Conservation (phyloP, 441 rosid species). For the Croton laevigatus region DNA sequence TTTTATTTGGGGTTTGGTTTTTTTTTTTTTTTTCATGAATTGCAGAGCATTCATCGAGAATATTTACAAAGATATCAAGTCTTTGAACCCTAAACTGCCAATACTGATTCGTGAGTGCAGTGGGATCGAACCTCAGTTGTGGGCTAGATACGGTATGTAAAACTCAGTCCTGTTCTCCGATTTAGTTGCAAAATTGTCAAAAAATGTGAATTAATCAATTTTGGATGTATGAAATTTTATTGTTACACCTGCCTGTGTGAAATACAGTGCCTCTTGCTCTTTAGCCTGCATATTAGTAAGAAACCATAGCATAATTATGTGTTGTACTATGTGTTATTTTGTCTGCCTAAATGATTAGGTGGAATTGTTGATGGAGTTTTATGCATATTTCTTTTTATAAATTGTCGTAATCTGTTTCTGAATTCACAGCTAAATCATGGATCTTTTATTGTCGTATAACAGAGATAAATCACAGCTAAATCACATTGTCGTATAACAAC, state of each 20-base stretch:
- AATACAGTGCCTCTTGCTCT: background rate
- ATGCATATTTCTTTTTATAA: background rate
- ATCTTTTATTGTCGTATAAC: too few relatives aligned
- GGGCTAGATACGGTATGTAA: constrained; percentile 85
- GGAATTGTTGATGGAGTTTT: background rate
- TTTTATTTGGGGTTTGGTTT: background rate
- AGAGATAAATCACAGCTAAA: too few relatives aligned
- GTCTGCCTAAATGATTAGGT: background rate
- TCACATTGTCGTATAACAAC: too few relatives aligned
- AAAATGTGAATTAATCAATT: background rate
- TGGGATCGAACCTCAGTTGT: constrained; percentile 76
- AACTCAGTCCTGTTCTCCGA: background rate
- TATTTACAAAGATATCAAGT: constrained; percentile 80
- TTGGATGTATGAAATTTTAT: background rate
- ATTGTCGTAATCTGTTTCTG: background rate
- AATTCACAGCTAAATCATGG: too few relatives aligned
- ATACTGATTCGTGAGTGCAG: constrained; percentile 81
- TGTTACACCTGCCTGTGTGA: background rate
- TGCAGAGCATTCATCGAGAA: constrained; percentile 72
- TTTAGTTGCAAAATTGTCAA: background rate
- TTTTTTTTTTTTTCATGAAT: background rate
- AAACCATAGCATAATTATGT: background rate
- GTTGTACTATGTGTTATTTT: background rate
- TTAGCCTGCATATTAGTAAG: background rate
- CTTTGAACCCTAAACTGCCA: constrained; percentile 81